Base-by-base conservation (phyloP, 2,329 filamentous ascomycete species). In the Balansia obtecta region DNA sequence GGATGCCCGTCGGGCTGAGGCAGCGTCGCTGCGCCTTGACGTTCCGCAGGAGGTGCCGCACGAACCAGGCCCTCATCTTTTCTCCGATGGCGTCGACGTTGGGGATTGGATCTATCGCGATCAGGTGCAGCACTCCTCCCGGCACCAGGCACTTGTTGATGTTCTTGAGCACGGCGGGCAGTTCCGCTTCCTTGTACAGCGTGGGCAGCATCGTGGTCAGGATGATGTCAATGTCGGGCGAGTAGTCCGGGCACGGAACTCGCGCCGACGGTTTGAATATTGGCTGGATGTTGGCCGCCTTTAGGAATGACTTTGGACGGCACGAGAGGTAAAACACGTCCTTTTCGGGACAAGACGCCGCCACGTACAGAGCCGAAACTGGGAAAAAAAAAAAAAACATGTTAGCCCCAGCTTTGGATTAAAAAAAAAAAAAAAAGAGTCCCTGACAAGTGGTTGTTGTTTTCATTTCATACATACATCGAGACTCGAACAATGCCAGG, bases 31-130 rank as follows among this genome's bases (percentile, higher is more conserved):
- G 67, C 20, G 70, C 69, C 58, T 82, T 77, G 0, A 86, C 64
- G 51, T 81, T 82, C 7, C 76, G 61, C 2, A 83, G 61, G 0
- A 86, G 67, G 48, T 83, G 70, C 3, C 76, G 70, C 42, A 83
- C 77, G 2, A 86, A 67, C 83, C 83, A 86, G 1, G 68, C 62
- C 37, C 75, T 69, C 59, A 86, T 65, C 1, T 67, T 65, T 0
- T 77, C 79, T 0, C 83, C 83, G 22, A 79, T 67, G 0, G 75
- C 80, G 1, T 69, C 65, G 3, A 74, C 65, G 0, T 75, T 67
- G 0, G 83, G 83, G 8, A 76, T 66, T 0, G 83, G 79, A 51
- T 86, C 80, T 54, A 86, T 76, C 16, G 86, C 65, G 0, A 75
- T 74, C 15, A 86, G 63, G 52, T 82, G 74, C 12, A 86, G 62